Evolutionary conservation across 768 basidiomycete genomes (phyloP), one percentile per base, ranked within the genome.

Genomic region (Lactifluus rugatus): DNA sequence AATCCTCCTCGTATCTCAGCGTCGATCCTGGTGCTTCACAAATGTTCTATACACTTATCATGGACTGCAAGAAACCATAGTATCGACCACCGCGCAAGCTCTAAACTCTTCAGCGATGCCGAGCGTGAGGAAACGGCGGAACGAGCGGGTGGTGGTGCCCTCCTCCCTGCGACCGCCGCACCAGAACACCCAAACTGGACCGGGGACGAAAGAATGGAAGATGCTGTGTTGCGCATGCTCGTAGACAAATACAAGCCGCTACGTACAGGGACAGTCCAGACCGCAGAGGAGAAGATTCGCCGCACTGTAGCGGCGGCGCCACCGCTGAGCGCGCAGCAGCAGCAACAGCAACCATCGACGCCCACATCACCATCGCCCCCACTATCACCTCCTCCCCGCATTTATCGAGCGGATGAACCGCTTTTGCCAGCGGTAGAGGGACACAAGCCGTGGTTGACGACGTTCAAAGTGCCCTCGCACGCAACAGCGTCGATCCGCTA

Each of bases 191-290:
- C 79, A 56, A 84, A 89, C 66, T 91, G 88, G 90, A 80, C 79
- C 1, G 88, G 88, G 0, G 87, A 92, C 11, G 90, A 92, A 69
- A 74, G 77, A 7, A 74, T 81, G 1, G 73, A 81, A 53, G 83
- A 88, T 70, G 78, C 83, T 0, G 83, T 93, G 0, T 74, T 90
- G 17, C 79, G 89, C 21, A 93, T 94, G 88, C 77, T 93, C 5
- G 77, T 91, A 34, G 90, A 93, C 74, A 87, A 89, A 67, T 84
- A 92, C 74, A 91, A 87, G 70, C 89, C 90, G 1, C 70, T 91
- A 34, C 77, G 87, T n/a, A 78, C 74, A 9, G 83, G 81, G 9
- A 68, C 72, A 11, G 77, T 87, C 44, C 70, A 74, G 60, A 75
- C 78, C 1, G 85, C 86, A 6, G 86, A 89, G 51, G 74, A 87